Base-by-base conservation (phyloP, 257 asterid species). In the Handroanthus guayacan region DNA sequence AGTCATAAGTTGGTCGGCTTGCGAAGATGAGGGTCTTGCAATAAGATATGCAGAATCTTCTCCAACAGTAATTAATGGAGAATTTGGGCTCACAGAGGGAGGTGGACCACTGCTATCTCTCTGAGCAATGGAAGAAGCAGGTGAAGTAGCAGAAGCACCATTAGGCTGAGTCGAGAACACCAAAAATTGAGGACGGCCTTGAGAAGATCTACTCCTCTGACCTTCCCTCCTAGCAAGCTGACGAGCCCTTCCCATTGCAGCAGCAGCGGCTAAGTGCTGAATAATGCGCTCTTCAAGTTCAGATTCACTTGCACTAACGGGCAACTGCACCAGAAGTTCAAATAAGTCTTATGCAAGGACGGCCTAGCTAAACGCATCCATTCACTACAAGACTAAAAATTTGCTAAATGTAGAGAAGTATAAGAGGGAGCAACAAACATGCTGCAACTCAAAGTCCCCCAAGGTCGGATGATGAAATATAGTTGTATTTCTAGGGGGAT, bases 401-500 rank as follows among this genome's bases (percentile, higher is more conserved):
- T 9, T 60, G 48, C 5, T 5, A 44, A 55, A 36, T 12, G 37
- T 61, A 50, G 14, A 44, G 2, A 62, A 65, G 11, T 7, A 66
- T n/a, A 62, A 31, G 57, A 65, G 58, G 10, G 25, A 74, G 62
- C 5, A n/a, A 88, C 92, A 18, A 78, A 95, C 99, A 84, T 95
- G 97, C 74, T 95, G 98, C 72, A 95, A 81, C 87, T 93, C 98
- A 62, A 95, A 93, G 85, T 95, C 97, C 38, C 97, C 98, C 55
- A 95, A 84, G 43, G 98, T 88, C 52, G 99, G 99, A 82, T 95
- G 99, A 83, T 91, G 98, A 80, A 93, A 93, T 61, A 93, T 91
- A 48, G 97, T 81, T 1, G 97, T 80, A 78, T 84, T 95, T 86
- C 98, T 85, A 14, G 96, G 93, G 36, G 97, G 98, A 80, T 90